These are phyloP conservation scores for Hypomontagnella monticulosa DNA, from an alignment of 495 filamentous ascomycete species.

Conservation along the genomic window DNA sequence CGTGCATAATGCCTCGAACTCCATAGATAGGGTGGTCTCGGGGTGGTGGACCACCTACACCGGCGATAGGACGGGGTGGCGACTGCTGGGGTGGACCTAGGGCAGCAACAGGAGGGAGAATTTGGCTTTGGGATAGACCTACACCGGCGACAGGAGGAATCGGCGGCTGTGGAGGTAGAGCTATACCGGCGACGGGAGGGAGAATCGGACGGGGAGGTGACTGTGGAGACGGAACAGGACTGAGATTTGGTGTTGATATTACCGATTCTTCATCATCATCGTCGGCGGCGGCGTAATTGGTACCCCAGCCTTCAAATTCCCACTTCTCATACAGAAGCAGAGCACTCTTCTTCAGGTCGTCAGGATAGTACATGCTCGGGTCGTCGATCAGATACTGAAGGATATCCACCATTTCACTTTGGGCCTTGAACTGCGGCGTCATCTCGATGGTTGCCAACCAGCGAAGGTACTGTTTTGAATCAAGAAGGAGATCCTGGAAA, in stretches of 20 bases:
- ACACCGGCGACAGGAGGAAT: too few relatives aligned
- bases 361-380: constrained; percentile 1
- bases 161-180: too few relatives aligned
- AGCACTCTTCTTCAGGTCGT: constrained; percentile 18
- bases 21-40: constrained; percentile 46
- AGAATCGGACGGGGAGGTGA: too few relatives aligned
- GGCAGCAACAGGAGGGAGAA: too few relatives aligned
- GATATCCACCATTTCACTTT: background rate
- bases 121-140: too few relatives aligned
- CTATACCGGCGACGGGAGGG: too few relatives aligned
- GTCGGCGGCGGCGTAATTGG: constrained; percentile 13
- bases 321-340: constrained; percentile 12
- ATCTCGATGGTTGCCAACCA: constrained; percentile 36
- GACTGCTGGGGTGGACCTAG: too few relatives aligned
- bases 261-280: constrained; percentile 19
- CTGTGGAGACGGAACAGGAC: too few relatives aligned
- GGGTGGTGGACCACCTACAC: constrained; percentile 28
- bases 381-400: constrained; percentile 8
- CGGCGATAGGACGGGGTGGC: too few relatives aligned
- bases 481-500: background rate
- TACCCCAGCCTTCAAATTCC: constrained; percentile 36
- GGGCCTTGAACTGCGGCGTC: constrained; percentile 20
- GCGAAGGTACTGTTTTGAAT: constrained; percentile 20
- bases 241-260: background rate
- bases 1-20: constrained; percentile 52